Conservation (phyloP, 2,329 filamentous ascomycete genomes). For the Rhinocladiella mackenziei region DNA sequence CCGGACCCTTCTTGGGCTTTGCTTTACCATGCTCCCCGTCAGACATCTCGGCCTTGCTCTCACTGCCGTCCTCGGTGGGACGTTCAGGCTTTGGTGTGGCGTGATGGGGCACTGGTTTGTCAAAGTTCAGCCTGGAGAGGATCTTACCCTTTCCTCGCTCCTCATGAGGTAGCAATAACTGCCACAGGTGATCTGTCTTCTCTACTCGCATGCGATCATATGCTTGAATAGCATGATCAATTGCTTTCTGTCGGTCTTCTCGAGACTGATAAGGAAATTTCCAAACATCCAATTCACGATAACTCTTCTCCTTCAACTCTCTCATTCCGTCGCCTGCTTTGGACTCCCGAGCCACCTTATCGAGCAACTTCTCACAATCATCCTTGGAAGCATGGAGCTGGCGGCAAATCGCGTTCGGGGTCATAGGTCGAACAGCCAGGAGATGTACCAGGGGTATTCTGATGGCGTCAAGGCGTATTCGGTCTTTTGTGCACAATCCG, state of each 20-base stretch:
- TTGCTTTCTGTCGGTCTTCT: constrained; percentile 56
- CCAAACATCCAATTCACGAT: constrained; percentile 60
- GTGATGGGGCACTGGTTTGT: constrained; percentile 24
- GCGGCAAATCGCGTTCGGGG: constrained; percentile 45
- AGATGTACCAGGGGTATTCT: constrained; percentile 48
- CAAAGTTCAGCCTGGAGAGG: constrained; percentile 56
- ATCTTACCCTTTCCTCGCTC: constrained; percentile 60
- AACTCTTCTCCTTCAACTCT: constrained; percentile 55
- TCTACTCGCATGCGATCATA: constrained; percentile 60
- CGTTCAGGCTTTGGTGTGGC: constrained; percentile 20
- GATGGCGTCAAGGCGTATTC: constrained; percentile 42
- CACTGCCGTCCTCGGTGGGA: constrained; percentile 18
- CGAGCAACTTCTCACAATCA: constrained; percentile 47
- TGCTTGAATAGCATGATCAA: constrained; percentile 59
- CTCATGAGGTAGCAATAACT: constrained; percentile 56
- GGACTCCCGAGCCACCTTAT: constrained; percentile 52
- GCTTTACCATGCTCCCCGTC: constrained; percentile 16
- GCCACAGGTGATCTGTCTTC: constrained; percentile 59
- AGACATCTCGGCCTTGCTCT: constrained; percentile 23
- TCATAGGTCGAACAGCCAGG: constrained; percentile 51
- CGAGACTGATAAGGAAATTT: constrained; percentile 55
- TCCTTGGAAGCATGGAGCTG: constrained; percentile 48
- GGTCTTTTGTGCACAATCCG: constrained; percentile 25
- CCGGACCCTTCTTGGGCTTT: constrained; percentile 14
- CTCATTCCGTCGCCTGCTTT: constrained; percentile 45